phyloP scores from a whole-genome alignment of 2,329 filamentous ascomycete genomes.

The Colletotrichum zoysiae region DNA sequence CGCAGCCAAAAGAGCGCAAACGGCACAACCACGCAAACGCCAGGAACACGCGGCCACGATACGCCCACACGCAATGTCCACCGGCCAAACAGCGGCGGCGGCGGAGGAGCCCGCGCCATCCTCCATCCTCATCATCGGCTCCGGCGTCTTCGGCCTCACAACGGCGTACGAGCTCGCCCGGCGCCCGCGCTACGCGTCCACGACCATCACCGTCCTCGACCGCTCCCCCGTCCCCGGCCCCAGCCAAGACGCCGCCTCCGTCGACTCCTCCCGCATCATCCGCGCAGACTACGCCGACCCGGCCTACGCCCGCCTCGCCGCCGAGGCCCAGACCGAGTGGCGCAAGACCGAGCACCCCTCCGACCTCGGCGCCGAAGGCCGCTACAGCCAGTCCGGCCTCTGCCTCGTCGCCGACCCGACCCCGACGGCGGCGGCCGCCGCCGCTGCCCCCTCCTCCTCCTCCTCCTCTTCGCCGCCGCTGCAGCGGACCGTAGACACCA shows the following conservation, averaged over 20 bases:
- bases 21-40: background rate
- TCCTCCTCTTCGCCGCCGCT: background rate
- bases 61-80: conserved; percentile 11
- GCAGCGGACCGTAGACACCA: background rate
- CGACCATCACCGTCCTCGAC: conserved; percentile 71
- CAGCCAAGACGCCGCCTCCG: conserved; percentile 68
- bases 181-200: conserved; percentile 66
- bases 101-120: conserved; percentile 48
- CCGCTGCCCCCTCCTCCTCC: background rate
- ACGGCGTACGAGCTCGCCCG: conserved; percentile 77
- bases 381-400: conserved; percentile 79
- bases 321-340: conserved; percentile 78
- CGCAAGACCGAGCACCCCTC: conserved; percentile 66
- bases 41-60: background rate
- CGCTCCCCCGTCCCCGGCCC: conserved; percentile 62
- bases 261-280: conserved; percentile 74
- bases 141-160: conserved; percentile 72
- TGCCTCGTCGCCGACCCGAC: conserved; percentile 65
- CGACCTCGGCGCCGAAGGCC: conserved; percentile 70
- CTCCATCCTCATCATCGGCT: conserved; percentile 76
- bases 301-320: conserved; percentile 80
- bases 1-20: background rate
- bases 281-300: conserved; percentile 84
- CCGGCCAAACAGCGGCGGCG: conserved; percentile 1
- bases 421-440: conserved; percentile 22